A percentile compares a stretch with the other conserved stretches of the same genome.
These are phyloP conservation scores for Myriangium duriaei DNA, from an alignment of 2,329 filamentous ascomycete species.

Conservation along the genomic window DNA sequence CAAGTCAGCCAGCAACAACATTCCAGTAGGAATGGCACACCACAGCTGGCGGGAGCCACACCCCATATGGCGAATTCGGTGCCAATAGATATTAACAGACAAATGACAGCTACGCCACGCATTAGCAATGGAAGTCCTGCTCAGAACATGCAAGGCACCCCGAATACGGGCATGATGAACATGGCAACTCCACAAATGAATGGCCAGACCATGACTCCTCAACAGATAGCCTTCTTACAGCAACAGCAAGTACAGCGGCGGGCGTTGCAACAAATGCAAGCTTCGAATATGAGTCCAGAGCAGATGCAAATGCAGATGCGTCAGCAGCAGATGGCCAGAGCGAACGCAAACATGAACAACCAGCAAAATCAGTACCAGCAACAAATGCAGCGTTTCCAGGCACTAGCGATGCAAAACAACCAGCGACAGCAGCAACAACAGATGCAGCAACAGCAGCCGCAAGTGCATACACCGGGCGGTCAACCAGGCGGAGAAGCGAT, in stretches of 20 bases:
- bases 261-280: slow-evolving; percentile 22
- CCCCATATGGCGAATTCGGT: slow-evolving; percentile 24
- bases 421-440: slow-evolving; percentile 12
- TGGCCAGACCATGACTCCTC: slow-evolving; percentile 18
- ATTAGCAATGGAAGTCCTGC: slow-evolving; percentile 24
- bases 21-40: slow-evolving; percentile 23
- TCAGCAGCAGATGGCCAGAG: slow-evolving; percentile 11
- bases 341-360: slow-evolving; percentile 1
- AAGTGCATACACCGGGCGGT: neutral
- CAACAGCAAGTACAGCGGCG: slow-evolving; percentile 21
- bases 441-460: slow-evolving; percentile 13
- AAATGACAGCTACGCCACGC: slow-evolving; percentile 26
- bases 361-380: slow-evolving; percentile 8
- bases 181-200: slow-evolving; percentile 18
- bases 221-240: slow-evolving; percentile 21
- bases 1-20: slow-evolving; percentile 27
- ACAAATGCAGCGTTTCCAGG: slow-evolving; percentile 7
- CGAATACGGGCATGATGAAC: slow-evolving; percentile 16
- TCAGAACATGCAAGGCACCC: slow-evolving; percentile 18
- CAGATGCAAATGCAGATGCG: slow-evolving; percentile 18
- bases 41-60: slow-evolving; percentile 27
- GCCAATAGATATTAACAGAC: slow-evolving; percentile 18
- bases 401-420: slow-evolving; percentile 12
- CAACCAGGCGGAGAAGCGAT: slow-evolving; percentile 2
- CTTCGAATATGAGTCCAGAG: slow-evolving; percentile 17